These are phyloP conservation scores for Aspergillus asperescens DNA, from an alignment of 495 filamentous ascomycete genomes.

Conservation along the genomic window DNA sequence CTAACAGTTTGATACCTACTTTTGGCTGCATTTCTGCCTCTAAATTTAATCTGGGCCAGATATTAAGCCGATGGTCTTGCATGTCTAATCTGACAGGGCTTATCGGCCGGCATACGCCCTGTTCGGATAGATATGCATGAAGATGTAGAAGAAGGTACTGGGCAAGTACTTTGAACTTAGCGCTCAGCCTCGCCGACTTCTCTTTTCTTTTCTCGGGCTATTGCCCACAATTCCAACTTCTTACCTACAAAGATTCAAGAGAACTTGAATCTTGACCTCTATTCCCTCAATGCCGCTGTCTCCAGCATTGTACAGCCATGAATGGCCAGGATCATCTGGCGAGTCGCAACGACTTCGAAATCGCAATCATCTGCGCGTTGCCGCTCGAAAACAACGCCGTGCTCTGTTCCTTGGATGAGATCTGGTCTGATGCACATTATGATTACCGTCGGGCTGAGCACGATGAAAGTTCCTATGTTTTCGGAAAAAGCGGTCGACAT, in stretches of 20 bases:
- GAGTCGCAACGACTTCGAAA: constrained; percentile 4
- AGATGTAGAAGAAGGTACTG: neutral
- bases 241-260: no score
- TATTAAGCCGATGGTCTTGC: no score
- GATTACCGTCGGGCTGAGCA: constrained; percentile 9
- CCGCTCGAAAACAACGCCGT: constrained; percentile 25
- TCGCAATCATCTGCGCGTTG: constrained; percentile 28
- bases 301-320: neutral
- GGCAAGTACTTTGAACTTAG: neutral
- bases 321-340: neutral
- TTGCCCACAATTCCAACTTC: neutral
- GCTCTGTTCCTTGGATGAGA: constrained; percentile 19
- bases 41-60: neutral
- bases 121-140: neutral
- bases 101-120: neutral
- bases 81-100: neutral
- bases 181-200: neutral
- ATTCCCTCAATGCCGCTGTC: neutral
- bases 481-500: constrained; percentile 21
- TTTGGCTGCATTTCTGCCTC: no score
- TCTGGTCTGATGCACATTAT: constrained; percentile 13
- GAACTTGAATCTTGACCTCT: no score
- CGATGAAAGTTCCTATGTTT: constrained; percentile 25
- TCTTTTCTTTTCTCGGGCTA: neutral
- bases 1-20: no score